Conservation (phyloP, 495 filamentous ascomycete genomes). For the Hypomontagnella monticulosa region DNA sequence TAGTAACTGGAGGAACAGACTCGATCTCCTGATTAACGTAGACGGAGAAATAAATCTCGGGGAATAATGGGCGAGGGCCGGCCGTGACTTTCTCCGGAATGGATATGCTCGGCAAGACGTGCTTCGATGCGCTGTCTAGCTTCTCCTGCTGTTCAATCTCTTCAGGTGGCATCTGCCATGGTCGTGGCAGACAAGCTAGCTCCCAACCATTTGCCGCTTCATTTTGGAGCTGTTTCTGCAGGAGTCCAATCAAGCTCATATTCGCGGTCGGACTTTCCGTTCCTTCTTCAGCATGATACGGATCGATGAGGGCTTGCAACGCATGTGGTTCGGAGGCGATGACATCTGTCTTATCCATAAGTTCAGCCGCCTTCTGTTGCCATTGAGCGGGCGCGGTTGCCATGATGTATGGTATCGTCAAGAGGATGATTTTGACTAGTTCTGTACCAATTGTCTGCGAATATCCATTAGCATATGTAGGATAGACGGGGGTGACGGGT, state of each 20-base stretch:
- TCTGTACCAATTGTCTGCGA: conserved; percentile 79
- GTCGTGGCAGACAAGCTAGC: conserved; percentile 82
- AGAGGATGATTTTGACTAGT: conserved; percentile 92
- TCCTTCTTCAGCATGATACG: conserved; percentile 69
- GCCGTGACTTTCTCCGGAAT: conserved; percentile 79
- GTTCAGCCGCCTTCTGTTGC: conserved; percentile 72
- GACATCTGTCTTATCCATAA: conserved; percentile 93
- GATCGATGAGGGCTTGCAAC: conserved; percentile 83
- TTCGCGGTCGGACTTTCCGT: conserved; percentile 51
- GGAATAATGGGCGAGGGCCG: conserved; percentile 81
- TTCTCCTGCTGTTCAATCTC: conserved; percentile 63
- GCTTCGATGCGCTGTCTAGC: conserved; percentile 69
- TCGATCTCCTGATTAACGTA: conserved; percentile 89
- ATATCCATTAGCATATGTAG: conserved; percentile 13
- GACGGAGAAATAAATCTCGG: conserved; percentile 93
- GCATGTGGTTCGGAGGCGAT: conserved; percentile 85
- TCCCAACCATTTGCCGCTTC: conserved; percentile 78
- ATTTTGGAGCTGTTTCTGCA: conserved; percentile 84
- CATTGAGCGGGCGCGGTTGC: conserved; percentile 71
- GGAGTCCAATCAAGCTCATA: conserved; percentile 76
- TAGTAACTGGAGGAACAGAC: conserved; percentile 81
- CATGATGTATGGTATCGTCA: conserved; percentile 92
- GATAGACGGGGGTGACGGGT: background rate
- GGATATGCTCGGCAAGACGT: conserved; percentile 75
- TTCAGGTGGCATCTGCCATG: conserved; percentile 71